A percentile compares a stretch with the other conserved stretches of the same genome.
These are phyloP conservation scores for Penicillium concentricum DNA, from an alignment of 2,329 filamentous ascomycete species.

Conservation along the genomic window DNA sequence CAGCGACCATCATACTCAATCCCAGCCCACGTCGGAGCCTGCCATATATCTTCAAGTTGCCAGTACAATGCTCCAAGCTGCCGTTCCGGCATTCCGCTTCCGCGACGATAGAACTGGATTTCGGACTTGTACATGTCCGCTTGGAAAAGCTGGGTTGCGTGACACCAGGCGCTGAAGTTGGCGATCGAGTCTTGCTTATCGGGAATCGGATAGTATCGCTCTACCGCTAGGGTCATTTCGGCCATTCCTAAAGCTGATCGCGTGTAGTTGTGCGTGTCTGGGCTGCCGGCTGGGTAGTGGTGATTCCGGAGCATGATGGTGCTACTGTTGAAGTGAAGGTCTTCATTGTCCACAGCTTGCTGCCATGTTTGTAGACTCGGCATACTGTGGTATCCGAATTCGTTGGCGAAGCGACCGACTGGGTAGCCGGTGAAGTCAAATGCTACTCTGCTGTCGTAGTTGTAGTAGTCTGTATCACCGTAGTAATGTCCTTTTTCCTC, in stretches of 20 bases:
- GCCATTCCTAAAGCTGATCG: conserved; percentile 39
- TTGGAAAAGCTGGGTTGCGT: conserved; percentile 64
- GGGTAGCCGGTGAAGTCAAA: conserved; percentile 59
- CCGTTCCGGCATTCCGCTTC: conserved; percentile 56
- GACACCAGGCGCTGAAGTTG: conserved; percentile 63
- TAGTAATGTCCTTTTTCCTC: conserved; percentile 50
- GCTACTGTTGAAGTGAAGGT: conserved; percentile 59
- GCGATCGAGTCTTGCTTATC: conserved; percentile 53
- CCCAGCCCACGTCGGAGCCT: conserved; percentile 63
- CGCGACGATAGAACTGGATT: conserved; percentile 62
- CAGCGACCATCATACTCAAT: conserved; percentile 63
- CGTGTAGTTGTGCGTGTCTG: conserved; percentile 48
- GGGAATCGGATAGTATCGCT: conserved; percentile 58
- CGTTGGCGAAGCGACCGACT: conserved; percentile 60
- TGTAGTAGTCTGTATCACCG: conserved; percentile 62
- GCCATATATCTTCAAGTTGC: conserved; percentile 66
- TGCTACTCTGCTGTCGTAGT: conserved; percentile 54
- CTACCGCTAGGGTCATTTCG: conserved; percentile 59
- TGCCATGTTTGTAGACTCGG: conserved; percentile 60
- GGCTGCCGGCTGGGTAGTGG: conserved; percentile 55
- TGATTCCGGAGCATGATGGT: conserved; percentile 58
- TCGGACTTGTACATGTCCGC: conserved; percentile 61
- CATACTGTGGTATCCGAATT: conserved; percentile 65
- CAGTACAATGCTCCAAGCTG: conserved; percentile 63
- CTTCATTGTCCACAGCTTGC: conserved; percentile 51